phyloP scores from a whole-genome alignment of 129 eudicot genomes.

The Lonicera japonica region DNA sequence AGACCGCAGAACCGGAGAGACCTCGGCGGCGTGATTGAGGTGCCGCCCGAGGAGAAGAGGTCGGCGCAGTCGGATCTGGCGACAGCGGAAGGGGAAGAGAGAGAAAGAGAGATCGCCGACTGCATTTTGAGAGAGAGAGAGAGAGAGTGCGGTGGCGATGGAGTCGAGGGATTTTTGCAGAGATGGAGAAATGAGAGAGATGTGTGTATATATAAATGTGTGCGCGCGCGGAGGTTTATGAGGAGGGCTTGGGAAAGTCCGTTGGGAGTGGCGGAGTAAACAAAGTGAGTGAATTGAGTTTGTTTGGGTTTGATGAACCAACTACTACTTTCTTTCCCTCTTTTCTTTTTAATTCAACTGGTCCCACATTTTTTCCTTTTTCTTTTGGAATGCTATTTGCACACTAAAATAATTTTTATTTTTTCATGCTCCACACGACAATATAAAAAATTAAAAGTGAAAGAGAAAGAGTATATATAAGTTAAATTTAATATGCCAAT shows the following conservation, averaged over 20 bases:
- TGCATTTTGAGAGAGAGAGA: constrained; percentile 38
- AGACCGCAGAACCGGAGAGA: constrained; percentile 86
- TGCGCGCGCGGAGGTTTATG: not conserved
- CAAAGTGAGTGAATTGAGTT: constrained; percentile 19
- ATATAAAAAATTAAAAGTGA: too few relatives aligned
- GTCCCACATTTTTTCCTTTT: too few relatives aligned
- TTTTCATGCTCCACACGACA: too few relatives aligned
- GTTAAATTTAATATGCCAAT: too few relatives aligned
- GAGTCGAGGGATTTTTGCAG: constrained; percentile 17
- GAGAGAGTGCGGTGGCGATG: not conserved
- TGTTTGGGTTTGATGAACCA: not conserved
- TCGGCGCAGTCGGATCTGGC: constrained; percentile 33
- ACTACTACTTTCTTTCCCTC: not conserved
- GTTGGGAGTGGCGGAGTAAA: constrained; percentile 47
- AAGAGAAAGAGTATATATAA: too few relatives aligned
- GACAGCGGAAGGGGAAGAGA: constrained; percentile 41
- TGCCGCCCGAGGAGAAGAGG: not conserved
- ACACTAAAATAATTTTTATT: too few relatives aligned
- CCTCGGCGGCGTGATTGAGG: constrained; percentile 22
- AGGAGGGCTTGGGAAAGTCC: constrained; percentile 47
- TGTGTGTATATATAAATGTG: constrained; percentile 3
- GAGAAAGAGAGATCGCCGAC: constrained; percentile 53
- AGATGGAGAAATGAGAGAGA: constrained; percentile 8
- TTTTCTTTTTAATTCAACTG: too few relatives aligned
- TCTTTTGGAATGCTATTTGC: too few relatives aligned